Evolutionary conservation across 768 basidiomycete species (phyloP).

Genomic region (Pisolithus albus): DNA sequence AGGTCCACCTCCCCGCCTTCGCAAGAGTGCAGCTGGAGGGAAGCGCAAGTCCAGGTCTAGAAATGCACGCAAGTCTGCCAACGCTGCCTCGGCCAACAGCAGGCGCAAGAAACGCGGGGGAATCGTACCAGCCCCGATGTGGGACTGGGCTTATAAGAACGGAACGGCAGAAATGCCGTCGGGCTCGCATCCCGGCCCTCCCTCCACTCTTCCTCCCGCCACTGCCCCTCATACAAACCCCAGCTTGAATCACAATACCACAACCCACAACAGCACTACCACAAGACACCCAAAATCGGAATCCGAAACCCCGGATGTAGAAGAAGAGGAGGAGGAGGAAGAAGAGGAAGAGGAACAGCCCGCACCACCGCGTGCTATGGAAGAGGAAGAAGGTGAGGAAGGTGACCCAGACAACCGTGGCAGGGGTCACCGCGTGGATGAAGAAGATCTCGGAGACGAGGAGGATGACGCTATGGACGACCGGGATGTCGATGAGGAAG

Average conservation of each 20-base stretch:
- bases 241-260: not conserved
- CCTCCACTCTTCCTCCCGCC: constrained; percentile 6
- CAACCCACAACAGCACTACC: constrained; percentile 4
- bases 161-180: constrained; percentile 8
- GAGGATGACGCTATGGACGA: constrained; percentile 15
- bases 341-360: constrained; percentile 40
- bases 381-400: constrained; percentile 58
- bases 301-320: constrained; percentile 21
- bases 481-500: constrained; percentile 6
- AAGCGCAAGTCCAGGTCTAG: constrained; percentile 9
- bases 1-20: constrained; percentile 10
- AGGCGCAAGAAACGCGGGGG: constrained; percentile 53
- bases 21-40: constrained; percentile 4
- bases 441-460: constrained; percentile 11
- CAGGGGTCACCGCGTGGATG: constrained; percentile 7
- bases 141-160: constrained; percentile 72
- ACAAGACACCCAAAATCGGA: not conserved
- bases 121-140: constrained; percentile 75
- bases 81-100: constrained; percentile 15
- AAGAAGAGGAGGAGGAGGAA: constrained; percentile 37
- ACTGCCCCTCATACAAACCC: constrained; percentile 1
- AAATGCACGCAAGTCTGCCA: constrained; percentile 2
- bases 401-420: constrained; percentile 30
- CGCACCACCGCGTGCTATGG: constrained; percentile 47
- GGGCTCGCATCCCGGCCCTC: not conserved